Evolutionary conservation across 2,329 filamentous ascomycete species (phyloP), one percentile per base, ranked within the genome.

Genomic region (Claviceps sp.): DNA sequence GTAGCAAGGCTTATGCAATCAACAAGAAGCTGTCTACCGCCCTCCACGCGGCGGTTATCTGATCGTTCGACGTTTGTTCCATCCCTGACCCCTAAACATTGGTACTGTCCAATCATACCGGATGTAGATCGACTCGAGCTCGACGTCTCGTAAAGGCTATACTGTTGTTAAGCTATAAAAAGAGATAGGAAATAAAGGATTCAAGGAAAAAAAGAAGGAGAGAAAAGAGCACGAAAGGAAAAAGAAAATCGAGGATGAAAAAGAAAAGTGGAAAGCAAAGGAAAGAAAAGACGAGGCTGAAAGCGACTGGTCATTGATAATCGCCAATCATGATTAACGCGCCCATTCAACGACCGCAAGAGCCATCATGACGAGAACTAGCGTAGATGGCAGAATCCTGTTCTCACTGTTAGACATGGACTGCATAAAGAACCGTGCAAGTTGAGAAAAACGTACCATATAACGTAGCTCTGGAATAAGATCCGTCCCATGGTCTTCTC

Each of bases 271-370:
- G 11, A 2, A 8, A n/a, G 44, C n/a, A 19, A 47, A 19, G 2
- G 30, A 42, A 47, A 1, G 41, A 24, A 37, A 37, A n/a, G 17
- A 22, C 30, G 10, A 34, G 30, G 30, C 30, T 34, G 10, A 34
- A 11, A 34, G 30, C 10, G 10, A 34, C 4, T 34, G 30, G 30
- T 34, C 30, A 30, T 34, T 2, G 13, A 48, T 17, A 19, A 24
- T 41, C 47, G 43, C 48, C 38, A 39, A 47, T 3, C 19, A 34
- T 39, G 11, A 55, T 62, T 62, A 61, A 14, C 56, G 65, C 5
- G 89, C 87, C 91, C 91, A 96, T 64, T 95, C 87, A 5, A 97
- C 83, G 2, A 93, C 89, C 67, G 97, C 89, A 48, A 98, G 75
- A 19, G 91, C 93, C 63, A 87, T 80, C 80, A 97, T 85, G 51